These are phyloP conservation scores for Chalciporus piperatus DNA, from an alignment of 768 basidiomycete species.

Conservation along the genomic window DNA sequence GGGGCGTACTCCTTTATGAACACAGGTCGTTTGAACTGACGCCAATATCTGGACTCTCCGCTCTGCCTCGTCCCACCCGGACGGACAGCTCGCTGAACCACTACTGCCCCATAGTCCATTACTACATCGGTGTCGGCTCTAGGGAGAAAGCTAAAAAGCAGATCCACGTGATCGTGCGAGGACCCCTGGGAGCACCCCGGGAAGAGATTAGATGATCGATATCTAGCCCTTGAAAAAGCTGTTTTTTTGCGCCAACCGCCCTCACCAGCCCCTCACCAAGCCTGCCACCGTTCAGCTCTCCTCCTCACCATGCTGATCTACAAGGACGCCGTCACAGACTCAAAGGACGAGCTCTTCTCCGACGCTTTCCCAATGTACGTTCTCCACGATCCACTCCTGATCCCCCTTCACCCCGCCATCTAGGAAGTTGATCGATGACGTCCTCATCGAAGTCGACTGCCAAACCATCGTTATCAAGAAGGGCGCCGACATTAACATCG, in stretches of 20 bases:
- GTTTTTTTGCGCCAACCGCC: too few species aligned
- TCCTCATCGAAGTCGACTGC: constrained; percentile 89
- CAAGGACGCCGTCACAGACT: constrained; percentile 59
- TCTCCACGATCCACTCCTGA: neutral
- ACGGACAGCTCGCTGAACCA: constrained; percentile 57
- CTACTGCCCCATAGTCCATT: constrained; percentile 83
- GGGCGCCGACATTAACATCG: constrained; percentile 86
- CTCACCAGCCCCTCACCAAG: neutral
- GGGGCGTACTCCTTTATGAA: constrained; percentile 98
- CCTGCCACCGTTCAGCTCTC: neutral
- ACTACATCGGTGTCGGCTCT: constrained; percentile 14
- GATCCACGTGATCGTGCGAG: neutral
- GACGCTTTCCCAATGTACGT: constrained; percentile 87
- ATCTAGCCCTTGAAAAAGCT: too few species aligned
- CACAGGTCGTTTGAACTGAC: constrained; percentile 83
- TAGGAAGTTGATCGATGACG: constrained; percentile 75
- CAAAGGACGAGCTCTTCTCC: constrained; percentile 83
- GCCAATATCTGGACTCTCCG: constrained; percentile 81
- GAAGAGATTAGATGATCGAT: constrained; percentile 20
- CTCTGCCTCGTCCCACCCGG: constrained; percentile 58
- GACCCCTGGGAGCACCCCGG: constrained; percentile 16
- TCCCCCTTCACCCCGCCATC: constrained; percentile 1
- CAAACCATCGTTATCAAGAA: constrained; percentile 61
- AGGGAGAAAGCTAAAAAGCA: neutral
- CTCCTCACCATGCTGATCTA: constrained; percentile 66